Conservation (phyloP, 2,329 filamentous ascomycete species). For the Botrytis fabae region DNA sequence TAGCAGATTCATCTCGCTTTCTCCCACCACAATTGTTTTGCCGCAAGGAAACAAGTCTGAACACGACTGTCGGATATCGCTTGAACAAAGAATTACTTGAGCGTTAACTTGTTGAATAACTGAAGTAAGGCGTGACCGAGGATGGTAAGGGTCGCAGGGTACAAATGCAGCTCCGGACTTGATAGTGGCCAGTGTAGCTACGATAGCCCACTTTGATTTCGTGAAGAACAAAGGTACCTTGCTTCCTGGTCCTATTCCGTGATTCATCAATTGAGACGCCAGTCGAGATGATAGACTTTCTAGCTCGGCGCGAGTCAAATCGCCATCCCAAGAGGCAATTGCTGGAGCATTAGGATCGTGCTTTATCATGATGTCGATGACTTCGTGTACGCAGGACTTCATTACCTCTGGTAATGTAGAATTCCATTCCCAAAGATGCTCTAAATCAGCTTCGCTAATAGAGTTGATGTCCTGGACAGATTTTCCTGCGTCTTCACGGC, state of each 20-base stretch:
- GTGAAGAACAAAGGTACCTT: slow-evolving; percentile 37
- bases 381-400: slow-evolving; percentile 32
- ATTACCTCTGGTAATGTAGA: slow-evolving; percentile 22
- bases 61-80: background rate
- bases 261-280: slow-evolving; percentile 22
- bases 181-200: slow-evolving; percentile 39
- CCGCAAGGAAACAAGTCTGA: background rate
- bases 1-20: background rate
- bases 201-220: slow-evolving; percentile 37
- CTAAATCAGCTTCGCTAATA: slow-evolving; percentile 19
- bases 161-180: slow-evolving; percentile 39
- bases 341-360: slow-evolving; percentile 24
- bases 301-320: slow-evolving; percentile 14
- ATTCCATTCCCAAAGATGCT: slow-evolving; percentile 27
- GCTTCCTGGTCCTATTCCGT: slow-evolving; percentile 28
- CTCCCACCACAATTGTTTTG: background rate
- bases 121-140: slow-evolving; percentile 31
- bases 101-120: slow-evolving; percentile 24
- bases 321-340: slow-evolving; percentile 15
- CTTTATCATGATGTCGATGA: slow-evolving; percentile 23
- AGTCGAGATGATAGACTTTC: slow-evolving; percentile 9
- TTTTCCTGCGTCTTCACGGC: background rate
- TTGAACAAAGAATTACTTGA: slow-evolving; percentile 25
- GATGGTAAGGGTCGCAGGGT: slow-evolving; percentile 39
- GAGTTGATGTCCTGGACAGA: slow-evolving; percentile 5